Evolutionary conservation across 306 rosid genomes (phyloP), one percentile per base, ranked within the genome.

Genomic region (Corylus americana): DNA sequence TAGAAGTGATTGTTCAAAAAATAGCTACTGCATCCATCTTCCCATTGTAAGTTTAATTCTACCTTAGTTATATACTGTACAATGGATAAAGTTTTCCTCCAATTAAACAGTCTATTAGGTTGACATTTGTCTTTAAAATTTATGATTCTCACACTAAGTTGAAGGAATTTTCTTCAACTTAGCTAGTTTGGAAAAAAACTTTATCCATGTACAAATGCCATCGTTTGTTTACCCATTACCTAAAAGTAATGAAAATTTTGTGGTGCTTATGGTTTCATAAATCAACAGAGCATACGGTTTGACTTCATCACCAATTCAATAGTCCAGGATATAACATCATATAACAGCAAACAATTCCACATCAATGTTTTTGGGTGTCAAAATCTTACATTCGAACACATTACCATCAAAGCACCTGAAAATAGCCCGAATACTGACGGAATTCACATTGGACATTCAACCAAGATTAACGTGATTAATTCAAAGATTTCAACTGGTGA

Each of bases 371-470:
- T 82, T 13, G 80, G 78, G 1, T 80, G 87, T 74, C 69, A 61
- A 10, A 72, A 86, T 50, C 39, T 90, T 4, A 79, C 87, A n/a
- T 84, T 90, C 39, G 29, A 71, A 2, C 37, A 51, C 0, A n/a
- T 85, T 4, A 84, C 58, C 11, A 17, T 85, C 12, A 71, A 16
- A 37, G 86, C 91, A 0, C 91, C 90, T 0, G 53, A 16, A 37
- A 1, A 71, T 0, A 90, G 90, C 57, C 4, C 16, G 4, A 90
- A 84, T 58, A 87, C 90, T 0, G 93, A 90, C 54, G 93, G 93
- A 49, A 83, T 86, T 7, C 90, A 90, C 45, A 53, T 90, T 1
- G 90, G 86, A 1, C 85, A 86, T 42, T 90, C 91, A 47, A 79
- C 72, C 0, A 63, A 73, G 25, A 82, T 90, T 80, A 84, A 22